Evolutionary conservation across 163 green algal genomes (phyloP).

Genomic region (Prototheca cutis): DNA sequence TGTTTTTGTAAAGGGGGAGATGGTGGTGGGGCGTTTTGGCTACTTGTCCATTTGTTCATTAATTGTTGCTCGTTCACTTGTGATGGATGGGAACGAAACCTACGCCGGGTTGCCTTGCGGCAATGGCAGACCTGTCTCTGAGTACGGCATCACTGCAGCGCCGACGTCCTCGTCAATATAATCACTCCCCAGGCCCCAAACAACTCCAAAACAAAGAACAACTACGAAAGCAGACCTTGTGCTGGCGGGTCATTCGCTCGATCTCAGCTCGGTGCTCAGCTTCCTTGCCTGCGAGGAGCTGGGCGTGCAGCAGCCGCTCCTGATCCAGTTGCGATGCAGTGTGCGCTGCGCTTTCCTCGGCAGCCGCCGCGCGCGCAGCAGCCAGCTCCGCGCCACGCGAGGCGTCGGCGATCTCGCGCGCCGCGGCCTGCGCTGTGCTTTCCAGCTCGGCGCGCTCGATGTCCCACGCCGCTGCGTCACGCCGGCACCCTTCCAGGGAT

Average conservation of each 20-base stretch:
- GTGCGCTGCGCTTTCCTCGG: neutral
- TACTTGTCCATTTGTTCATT: too few relatives aligned
- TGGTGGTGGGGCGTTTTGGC: too few relatives aligned
- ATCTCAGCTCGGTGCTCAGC: neutral
- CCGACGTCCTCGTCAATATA: too few relatives aligned
- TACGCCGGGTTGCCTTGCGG: too few relatives aligned
- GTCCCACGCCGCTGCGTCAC: conserved; percentile 4
- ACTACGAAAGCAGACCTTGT: neutral
- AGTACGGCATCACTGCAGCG: too few relatives aligned
- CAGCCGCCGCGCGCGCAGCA: neutral
- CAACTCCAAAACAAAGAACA: too few relatives aligned
- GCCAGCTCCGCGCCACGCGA: neutral
- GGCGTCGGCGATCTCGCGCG: neutral
- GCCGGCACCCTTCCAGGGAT: conserved; percentile 7
- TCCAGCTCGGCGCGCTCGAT: conserved; percentile 1
- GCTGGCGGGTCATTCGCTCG: conserved; percentile 1
- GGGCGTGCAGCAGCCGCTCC: conserved; percentile 5
- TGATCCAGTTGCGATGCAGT: conserved; percentile 7
- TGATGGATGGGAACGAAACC: too few relatives aligned
- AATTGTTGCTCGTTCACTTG: too few relatives aligned
- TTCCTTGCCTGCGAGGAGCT: conserved; percentile 5
- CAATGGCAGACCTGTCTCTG: too few relatives aligned
- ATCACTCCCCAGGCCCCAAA: too few relatives aligned
- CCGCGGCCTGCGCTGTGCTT: neutral
- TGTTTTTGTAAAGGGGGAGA: too few relatives aligned